Conservation (phyloP, 1,139 yeast genomes). For the Arxiozyma bovina region DNA sequence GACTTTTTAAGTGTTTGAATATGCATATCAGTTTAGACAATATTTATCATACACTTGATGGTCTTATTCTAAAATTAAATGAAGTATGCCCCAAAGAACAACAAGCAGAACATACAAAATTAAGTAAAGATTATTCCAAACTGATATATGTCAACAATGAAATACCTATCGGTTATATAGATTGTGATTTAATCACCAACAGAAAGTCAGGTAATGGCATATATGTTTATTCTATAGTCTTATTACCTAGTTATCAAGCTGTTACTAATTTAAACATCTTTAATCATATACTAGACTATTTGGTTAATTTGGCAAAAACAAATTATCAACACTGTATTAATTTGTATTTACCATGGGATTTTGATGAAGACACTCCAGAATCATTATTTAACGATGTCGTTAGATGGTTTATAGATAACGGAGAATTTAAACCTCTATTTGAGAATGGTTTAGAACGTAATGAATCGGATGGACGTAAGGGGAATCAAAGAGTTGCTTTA, state of each 20-base stretch:
- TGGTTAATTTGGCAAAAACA: background rate
- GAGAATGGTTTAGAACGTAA: background rate
- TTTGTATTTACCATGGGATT: constrained; percentile 1
- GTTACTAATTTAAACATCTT: background rate
- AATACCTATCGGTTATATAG: background rate
- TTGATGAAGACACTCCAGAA: background rate
- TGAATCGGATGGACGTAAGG: background rate
- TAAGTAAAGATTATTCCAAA: background rate
- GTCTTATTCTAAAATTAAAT: background rate
- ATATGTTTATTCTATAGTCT: background rate
- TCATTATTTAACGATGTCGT: background rate
- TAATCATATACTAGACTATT: background rate
- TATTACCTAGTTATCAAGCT: background rate
- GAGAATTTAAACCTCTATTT: background rate
- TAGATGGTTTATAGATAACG: background rate
- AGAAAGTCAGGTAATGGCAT: constrained; percentile 2
- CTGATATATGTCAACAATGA: constrained; percentile 2
- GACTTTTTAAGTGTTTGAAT: no score
- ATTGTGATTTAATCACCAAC: background rate
- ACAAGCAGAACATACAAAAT: background rate
- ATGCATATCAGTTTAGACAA: background rate
- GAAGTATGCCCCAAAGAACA: background rate
- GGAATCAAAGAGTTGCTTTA: background rate
- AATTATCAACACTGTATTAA: background rate
- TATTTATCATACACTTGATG: background rate